These are phyloP conservation scores for Erucastrum elatum DNA, from an alignment of 345 rosid genomes.

Conservation along the genomic window DNA sequence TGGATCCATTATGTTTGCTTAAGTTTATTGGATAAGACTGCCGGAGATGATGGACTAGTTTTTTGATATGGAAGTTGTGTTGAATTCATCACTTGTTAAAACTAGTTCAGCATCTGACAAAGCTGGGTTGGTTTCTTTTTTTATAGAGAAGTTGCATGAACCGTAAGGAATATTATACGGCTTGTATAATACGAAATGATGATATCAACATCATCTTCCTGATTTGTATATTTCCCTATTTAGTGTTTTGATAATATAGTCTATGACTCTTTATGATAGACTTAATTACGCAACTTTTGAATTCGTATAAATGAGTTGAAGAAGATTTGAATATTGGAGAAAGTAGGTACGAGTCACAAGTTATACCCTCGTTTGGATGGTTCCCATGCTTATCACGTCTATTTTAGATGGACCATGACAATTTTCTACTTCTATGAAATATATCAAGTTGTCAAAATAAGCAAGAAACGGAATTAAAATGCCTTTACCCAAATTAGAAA, in stretches of 20 bases:
- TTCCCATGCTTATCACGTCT: slow-evolving; percentile 39
- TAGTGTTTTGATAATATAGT: slow-evolving; percentile 33
- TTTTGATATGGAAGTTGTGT: no score
- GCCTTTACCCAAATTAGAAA: slow-evolving; percentile 24
- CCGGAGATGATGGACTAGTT: no score
- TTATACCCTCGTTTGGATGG: slow-evolving; percentile 35
- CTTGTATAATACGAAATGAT: slow-evolving; percentile 26
- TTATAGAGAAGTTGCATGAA: background rate
- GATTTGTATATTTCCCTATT: slow-evolving; percentile 41
- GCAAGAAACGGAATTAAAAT: slow-evolving; percentile 27
- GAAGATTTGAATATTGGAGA: slow-evolving; percentile 31
- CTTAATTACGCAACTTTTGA: slow-evolving; percentile 11
- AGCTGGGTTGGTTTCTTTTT: no score
- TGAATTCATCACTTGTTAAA: no score
- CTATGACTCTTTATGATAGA: slow-evolving; percentile 24
- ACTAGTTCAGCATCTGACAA: no score
- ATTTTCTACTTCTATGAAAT: slow-evolving; percentile 32
- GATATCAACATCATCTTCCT: slow-evolving; percentile 32
- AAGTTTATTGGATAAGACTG: no score
- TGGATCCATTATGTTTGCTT: no score
- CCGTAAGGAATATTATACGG: background rate
- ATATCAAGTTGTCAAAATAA: slow-evolving; percentile 35
- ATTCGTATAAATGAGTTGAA: slow-evolving; percentile 5
- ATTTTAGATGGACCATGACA: slow-evolving; percentile 35
- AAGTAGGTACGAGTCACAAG: slow-evolving; percentile 38